phyloP scores from a whole-genome alignment of 306 rosid genomes.

The Senna tora region DNA sequence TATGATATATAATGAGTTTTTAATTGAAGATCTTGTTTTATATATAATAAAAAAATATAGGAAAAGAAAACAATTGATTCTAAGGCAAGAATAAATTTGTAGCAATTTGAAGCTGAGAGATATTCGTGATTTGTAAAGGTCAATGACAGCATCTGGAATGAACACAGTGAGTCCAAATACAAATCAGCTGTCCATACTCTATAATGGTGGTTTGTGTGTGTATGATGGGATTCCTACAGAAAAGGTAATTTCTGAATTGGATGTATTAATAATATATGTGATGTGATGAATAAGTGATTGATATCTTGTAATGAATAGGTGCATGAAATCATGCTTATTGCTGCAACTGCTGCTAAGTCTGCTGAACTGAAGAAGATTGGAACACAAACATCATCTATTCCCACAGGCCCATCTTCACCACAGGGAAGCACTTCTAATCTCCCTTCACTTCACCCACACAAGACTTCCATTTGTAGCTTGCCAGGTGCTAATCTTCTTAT shows the following conservation, averaged over 20 bases:
- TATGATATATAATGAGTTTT: too few species aligned
- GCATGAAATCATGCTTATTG: conserved; percentile 57
- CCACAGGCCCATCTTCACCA: conserved; percentile 53
- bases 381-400: conserved; percentile 35
- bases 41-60: too few species aligned
- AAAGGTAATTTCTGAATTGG: conserved; percentile 50
- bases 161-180: conserved; percentile 37
- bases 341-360: conserved; percentile 57
- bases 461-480: conserved; percentile 57
- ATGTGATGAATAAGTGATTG: too few species aligned
- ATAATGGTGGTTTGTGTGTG: conserved; percentile 57
- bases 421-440: conserved; percentile 43
- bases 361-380: conserved; percentile 47
- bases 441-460: conserved; percentile 48
- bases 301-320: too few species aligned
- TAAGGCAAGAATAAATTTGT: background rate
- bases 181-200: conserved; percentile 65
- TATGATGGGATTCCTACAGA: conserved; percentile 70
- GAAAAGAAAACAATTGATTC: too few species aligned
- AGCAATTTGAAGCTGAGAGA: background rate
- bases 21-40: too few species aligned
- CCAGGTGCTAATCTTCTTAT: conserved; percentile 50
- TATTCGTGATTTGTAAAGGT: conserved; percentile 32
- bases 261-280: too few species aligned
- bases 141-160: conserved; percentile 43